Evolutionary conservation across 2,329 filamentous ascomycete species (phyloP).

Genomic region (Coniochaeta prunicola): DNA sequence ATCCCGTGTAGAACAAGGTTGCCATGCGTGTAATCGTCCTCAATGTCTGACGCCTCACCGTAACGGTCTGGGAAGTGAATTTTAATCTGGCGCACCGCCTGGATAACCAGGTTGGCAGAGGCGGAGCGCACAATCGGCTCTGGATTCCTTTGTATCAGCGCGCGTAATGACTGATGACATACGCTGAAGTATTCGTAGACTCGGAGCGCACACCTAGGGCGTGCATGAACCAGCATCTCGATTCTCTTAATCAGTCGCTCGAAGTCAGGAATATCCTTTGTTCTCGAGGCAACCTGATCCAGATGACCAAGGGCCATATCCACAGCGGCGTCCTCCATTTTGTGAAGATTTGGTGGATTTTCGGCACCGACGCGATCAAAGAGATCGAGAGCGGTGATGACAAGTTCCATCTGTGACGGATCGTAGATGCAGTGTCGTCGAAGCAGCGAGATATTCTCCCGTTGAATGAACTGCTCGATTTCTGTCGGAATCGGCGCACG

Average conservation of each 20-base stretch:
- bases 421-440: constrained; percentile 77
- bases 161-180: constrained; percentile 51
- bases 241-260: constrained; percentile 36
- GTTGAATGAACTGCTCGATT: constrained; percentile 53
- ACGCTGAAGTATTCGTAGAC: constrained; percentile 54
- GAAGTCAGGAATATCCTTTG: constrained; percentile 61
- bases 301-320: constrained; percentile 56
- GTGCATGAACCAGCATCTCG: constrained; percentile 38
- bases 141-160: constrained; percentile 56
- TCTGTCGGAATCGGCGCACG: constrained; percentile 34
- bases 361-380: constrained; percentile 41
- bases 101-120: constrained; percentile 42
- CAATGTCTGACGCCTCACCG: constrained; percentile 21
- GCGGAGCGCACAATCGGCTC: constrained; percentile 48
- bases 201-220: constrained; percentile 48
- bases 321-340: constrained; percentile 42
- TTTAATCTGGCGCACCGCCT: constrained; percentile 46
- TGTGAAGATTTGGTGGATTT: constrained; percentile 41
- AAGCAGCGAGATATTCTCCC: constrained; percentile 67
- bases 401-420: constrained; percentile 59
- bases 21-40: constrained; percentile 21
- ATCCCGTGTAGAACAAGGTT: constrained; percentile 26
- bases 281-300: constrained; percentile 67
- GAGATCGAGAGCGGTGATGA: constrained; percentile 53
- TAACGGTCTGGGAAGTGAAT: constrained; percentile 39